phyloP scores from a whole-genome alignment of 768 basidiomycete species.

The Amanita pallidorosea region DNA sequence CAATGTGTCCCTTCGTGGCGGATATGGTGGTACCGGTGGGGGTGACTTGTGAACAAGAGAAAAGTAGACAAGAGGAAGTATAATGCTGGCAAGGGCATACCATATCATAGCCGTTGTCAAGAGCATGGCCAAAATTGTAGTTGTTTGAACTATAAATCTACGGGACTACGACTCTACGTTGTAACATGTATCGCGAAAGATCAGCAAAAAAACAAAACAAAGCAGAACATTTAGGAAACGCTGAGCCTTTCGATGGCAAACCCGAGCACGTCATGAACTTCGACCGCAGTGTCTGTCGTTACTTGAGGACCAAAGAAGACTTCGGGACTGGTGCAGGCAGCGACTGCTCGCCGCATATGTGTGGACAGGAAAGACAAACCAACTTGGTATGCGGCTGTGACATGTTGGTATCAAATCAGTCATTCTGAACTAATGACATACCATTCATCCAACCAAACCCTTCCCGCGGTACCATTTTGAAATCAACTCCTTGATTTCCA shows the following conservation, averaged over 20 bases:
- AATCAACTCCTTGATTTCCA: constrained; percentile 93
- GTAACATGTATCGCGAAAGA: not conserved
- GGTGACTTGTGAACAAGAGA: constrained; percentile 10
- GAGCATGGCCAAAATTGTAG: not conserved
- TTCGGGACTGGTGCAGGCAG: constrained; percentile 89
- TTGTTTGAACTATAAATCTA: not conserved
- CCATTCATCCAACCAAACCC: constrained; percentile 99
- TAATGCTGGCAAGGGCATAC: constrained; percentile 33
- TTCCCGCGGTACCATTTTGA: constrained; percentile 94
- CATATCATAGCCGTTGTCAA: constrained; percentile 33
- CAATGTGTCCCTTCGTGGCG: constrained; percentile 12
- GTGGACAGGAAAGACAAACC: constrained; percentile 90
- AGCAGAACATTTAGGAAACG: constrained; percentile 8
- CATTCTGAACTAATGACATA: constrained; percentile 24
- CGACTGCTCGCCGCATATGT: constrained; percentile 92
- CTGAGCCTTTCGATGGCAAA: constrained; percentile 53
- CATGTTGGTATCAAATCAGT: constrained; percentile 3
- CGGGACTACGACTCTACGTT: not conserved
- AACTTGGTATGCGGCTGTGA: constrained; percentile 85
- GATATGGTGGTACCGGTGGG: not conserved
- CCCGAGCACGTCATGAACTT: constrained; percentile 44
- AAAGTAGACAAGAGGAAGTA: constrained; percentile 30
- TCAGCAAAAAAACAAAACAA: not conserved
- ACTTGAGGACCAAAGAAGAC: constrained; percentile 58
- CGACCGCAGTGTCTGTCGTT: constrained; percentile 8